Evolutionary conservation across 805 yeast species (phyloP).

Genomic region (Kazachstania africana): DNA sequence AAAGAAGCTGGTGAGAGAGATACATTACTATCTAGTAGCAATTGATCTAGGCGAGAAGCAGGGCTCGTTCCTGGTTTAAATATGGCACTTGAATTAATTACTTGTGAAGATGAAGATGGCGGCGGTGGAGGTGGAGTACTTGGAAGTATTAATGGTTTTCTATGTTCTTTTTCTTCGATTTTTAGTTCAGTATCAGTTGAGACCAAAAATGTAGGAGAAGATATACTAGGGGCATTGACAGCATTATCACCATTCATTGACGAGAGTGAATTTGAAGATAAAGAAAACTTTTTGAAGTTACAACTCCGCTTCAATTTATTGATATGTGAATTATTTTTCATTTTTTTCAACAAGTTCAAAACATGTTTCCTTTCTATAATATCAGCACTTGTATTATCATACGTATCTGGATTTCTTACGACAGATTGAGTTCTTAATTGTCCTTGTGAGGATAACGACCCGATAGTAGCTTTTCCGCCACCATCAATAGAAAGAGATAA

Average conservation of each 20-base stretch:
- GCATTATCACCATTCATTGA: no score
- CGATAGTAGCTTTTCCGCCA: conserved; percentile 25
- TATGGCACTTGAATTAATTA: conserved; percentile 1
- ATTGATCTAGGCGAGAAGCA: neutral
- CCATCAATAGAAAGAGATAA: conserved; percentile 20
- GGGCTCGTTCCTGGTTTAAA: neutral
- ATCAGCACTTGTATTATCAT: neutral
- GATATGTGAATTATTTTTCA: conserved; percentile 10
- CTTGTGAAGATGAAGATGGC: conserved; percentile 1
- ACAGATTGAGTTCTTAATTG: no score
- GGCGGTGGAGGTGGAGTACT: conserved; percentile 1
- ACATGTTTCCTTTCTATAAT: conserved; percentile 11
- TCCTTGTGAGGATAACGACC: no score
- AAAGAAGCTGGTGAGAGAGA: no score
- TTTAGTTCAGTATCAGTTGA: no score
- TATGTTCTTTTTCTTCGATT: conserved; percentile 1
- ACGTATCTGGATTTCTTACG: neutral
- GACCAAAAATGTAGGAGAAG: no score
- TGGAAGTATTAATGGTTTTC: conserved; percentile 1
- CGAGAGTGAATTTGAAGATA: no score
- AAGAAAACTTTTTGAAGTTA: no score
- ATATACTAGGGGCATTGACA: no score
- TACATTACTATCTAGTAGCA: no score
- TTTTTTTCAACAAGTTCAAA: conserved; percentile 15
- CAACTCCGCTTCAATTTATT: no score